A percentile compares a stretch with the other conserved stretches of the same genome.
Conservation (phyloP, 1,139 yeast genomes). For the Eremothecium coryli region DNA sequence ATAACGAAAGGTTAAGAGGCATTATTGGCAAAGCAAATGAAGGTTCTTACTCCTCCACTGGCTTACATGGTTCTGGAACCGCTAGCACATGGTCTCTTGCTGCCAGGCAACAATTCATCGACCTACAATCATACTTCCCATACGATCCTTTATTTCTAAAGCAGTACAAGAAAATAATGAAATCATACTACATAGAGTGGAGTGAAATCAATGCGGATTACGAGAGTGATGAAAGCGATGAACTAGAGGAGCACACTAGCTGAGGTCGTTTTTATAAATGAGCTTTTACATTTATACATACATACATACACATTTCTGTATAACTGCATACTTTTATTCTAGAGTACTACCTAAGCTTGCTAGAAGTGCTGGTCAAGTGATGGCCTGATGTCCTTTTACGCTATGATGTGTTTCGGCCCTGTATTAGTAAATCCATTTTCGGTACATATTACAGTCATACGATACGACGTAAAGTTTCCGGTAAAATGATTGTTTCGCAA, state of each 20-base stretch:
- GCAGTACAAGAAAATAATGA: conserved; percentile 44
- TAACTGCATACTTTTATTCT: too few relatives aligned
- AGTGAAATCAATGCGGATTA: conserved; percentile 53
- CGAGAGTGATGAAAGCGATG: conserved; percentile 42
- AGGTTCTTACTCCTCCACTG: conserved; percentile 21
- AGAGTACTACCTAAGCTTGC: too few relatives aligned
- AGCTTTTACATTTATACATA: too few relatives aligned
- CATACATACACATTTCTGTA: too few relatives aligned
- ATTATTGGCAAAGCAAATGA: conserved; percentile 31
- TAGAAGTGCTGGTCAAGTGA: too few relatives aligned
- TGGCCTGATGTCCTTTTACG: too few relatives aligned
- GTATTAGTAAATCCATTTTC: too few relatives aligned
- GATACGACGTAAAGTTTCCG: too few relatives aligned
- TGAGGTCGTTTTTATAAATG: too few relatives aligned
- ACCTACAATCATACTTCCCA: conserved; percentile 88
- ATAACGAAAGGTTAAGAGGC: conserved; percentile 38
- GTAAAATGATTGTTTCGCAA: too few relatives aligned
- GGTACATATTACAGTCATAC: too few relatives aligned
- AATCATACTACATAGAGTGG: conserved; percentile 73
- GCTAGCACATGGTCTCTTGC: conserved; percentile 27
- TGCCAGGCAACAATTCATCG: conserved; percentile 72
- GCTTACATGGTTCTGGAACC: conserved; percentile 26
- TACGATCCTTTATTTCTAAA: conserved; percentile 84
- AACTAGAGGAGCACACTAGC: conserved; percentile 21
- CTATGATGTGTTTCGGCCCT: too few relatives aligned